Evolutionary conservation across 2,329 filamentous ascomycete species (phyloP), one percentile per base, ranked within the genome.

Genomic region (Leptodontidium sp.): DNA sequence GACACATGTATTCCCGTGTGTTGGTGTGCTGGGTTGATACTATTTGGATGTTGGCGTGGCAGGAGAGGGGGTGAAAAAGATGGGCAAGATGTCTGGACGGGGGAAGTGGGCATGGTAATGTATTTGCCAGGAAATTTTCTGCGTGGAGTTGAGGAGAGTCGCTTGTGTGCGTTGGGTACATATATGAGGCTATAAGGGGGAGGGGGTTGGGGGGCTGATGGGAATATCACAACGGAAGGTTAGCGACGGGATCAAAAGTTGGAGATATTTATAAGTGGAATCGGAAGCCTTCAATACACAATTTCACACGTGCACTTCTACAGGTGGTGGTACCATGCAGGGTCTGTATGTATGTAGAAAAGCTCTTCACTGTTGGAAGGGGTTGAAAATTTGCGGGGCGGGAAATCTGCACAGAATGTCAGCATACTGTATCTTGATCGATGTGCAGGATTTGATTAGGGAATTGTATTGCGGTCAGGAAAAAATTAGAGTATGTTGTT

Each of bases 401-500:
- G 21, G n/a, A 69, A 58, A 85, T 86, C 82, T 84, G 79, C 80
- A 15, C 45, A 4, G n/a, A 81, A 88, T 86, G 87, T 88, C 84
- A 88, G 84, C 77, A 76, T 77, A 77, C 78, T 80, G 32, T 21
- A 21, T 21, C 21, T 21, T 21, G 21, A 21, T 21, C 21, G 21
- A 21, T 21, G 21, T 21, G 21, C 21, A 21, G 21, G 21, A 21
- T 21, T 21, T 21, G 21, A 21, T 21, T 21, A 21, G 21, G 21
- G 21, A 21, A 21, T 21, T 21, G 21, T 21, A 21, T 21, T 21
- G 21, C 2, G 14, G 61, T 80, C 78, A 80, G 77, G 77, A 80
- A 80, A 80, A 80, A 80, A 80, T 80, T 80, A 80, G 78, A 80
- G 79, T 81, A 32, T 32, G 29, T 32, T 32, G 29, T 79, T 76